Conservation (phyloP, 2,329 filamentous ascomycete species). For the Colletotrichum zoysiae region DNA sequence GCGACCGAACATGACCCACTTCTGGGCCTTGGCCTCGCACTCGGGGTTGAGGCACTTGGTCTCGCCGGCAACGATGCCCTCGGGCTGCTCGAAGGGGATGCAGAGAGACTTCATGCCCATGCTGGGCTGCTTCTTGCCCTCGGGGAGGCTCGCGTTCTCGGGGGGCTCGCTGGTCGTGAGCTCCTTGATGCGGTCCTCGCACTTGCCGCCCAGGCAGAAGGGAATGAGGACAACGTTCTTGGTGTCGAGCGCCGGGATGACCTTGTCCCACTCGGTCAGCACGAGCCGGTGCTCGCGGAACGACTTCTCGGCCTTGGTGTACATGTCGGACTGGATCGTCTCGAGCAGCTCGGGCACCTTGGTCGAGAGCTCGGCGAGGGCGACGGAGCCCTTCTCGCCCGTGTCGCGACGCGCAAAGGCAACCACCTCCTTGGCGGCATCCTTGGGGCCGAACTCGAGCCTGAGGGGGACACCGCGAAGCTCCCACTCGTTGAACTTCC, state of each 20-base stretch:
- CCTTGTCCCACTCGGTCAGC: slow-evolving; percentile 90
- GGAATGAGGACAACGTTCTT: slow-evolving; percentile 96
- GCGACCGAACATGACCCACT: slow-evolving; percentile 94
- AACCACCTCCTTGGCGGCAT: slow-evolving; percentile 86
- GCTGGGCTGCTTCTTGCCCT: slow-evolving; percentile 65
- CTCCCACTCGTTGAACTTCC: slow-evolving; percentile 99
- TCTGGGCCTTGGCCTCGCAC: slow-evolving; percentile 80
- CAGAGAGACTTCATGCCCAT: slow-evolving; percentile 79
- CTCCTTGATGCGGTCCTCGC: slow-evolving; percentile 96
- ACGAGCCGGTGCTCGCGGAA: slow-evolving; percentile 86
- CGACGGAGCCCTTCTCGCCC: slow-evolving; percentile 83
- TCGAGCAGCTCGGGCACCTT: slow-evolving; percentile 86
- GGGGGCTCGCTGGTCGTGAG: slow-evolving; percentile 77
- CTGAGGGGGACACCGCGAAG: slow-evolving; percentile 94
- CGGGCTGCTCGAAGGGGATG: slow-evolving; percentile 85
- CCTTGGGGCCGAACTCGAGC: slow-evolving; percentile 95
- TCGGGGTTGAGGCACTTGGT: slow-evolving; percentile 95
- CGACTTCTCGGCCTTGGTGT: slow-evolving; percentile 78
- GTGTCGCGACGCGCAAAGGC: slow-evolving; percentile 90
- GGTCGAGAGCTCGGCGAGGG: slow-evolving; percentile 78
- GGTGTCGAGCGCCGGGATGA: slow-evolving; percentile 87
- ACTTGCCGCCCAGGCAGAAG: slow-evolving; percentile 84
- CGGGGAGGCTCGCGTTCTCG: slow-evolving; percentile 59
- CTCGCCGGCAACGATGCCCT: slow-evolving; percentile 80
- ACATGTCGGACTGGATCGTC: slow-evolving; percentile 88